phyloP scores from a whole-genome alignment of 306 rosid genomes.

The Urtica urens region DNA sequence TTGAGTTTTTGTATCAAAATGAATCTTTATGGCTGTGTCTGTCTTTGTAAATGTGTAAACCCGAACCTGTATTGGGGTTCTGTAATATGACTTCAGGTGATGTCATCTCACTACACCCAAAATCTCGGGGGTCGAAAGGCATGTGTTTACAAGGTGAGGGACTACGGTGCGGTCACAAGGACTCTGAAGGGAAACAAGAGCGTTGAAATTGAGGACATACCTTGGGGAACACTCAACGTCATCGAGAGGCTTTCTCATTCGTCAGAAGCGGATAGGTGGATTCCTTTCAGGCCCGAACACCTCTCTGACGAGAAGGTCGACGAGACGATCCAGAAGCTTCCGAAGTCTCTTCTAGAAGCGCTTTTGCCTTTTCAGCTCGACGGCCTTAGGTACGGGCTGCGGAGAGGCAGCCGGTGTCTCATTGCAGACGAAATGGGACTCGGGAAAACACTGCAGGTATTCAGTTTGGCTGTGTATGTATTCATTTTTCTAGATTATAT shows the following conservation, averaged over 20 bases:
- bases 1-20: not conserved
- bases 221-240: conserved; percentile 65
- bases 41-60: too few species aligned
- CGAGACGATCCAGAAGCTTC: conserved; percentile 45
- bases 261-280: conserved; percentile 38
- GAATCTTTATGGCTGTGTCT: too few species aligned
- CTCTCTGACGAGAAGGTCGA: conserved; percentile 58
- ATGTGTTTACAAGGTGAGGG: conserved; percentile 46
- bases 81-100: conserved; percentile 30
- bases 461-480: not conserved
- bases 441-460: conserved; percentile 90
- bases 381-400: conserved; percentile 66
- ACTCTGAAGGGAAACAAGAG: conserved; percentile 37
- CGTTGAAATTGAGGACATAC: conserved; percentile 64
- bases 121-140: conserved; percentile 50
- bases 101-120: conserved; percentile 72
- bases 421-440: conserved; percentile 97
- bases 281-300: conserved; percentile 66
- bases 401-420: conserved; percentile 85
- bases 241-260: conserved; percentile 59
- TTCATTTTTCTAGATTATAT: not conserved
- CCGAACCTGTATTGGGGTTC: not conserved
- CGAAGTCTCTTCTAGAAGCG: conserved; percentile 31
- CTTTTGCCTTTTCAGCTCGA: conserved; percentile 82
- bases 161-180: conserved; percentile 41